Base-by-base conservation (phyloP, 331 rosid genomes). In the Quercus phellos region DNA sequence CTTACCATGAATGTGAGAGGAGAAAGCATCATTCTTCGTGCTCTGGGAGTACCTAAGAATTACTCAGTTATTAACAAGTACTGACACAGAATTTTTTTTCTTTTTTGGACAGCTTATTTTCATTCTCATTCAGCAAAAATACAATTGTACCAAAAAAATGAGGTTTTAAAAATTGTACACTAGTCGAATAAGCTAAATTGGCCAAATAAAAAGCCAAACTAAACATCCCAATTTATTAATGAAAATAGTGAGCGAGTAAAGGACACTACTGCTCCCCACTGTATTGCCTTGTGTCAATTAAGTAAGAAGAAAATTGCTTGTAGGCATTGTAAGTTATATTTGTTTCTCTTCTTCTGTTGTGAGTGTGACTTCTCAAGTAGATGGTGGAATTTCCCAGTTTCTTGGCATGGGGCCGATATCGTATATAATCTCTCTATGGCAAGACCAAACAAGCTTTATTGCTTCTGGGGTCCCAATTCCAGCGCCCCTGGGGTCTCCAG, bases 391-490 rank as follows among this genome's bases (percentile, higher is more conserved):
- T 73, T 88, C 80, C 97, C 98, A 92, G 1, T 79, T 51, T 51
- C 66, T 81, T 13, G 92, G 88, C 73, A 94, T 29, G 0, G 97
- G 99, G 4, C 99, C 97, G 35, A 76, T 11, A 81, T 94, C 99
- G 58, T 94, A 94, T 55, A 94, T 94, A 72, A 94, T 79, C 81
- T 94, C 99, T 72, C 99, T 88, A 73, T 94, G 99, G 83, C 97
- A 89, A 64, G 99, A 94, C 98, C 99, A 94, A 17, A 92, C 97
- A 5, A 92, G 97, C 88, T 91, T 94, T 87, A 94, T 94, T 17
- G 99, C 98, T 79, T 92, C 99, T 0, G 99, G 98, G 67, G 99
- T 90, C 70, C 98, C 99, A 26, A 94, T 94, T 76, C 99, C 98
- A 5, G 99, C 99, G n/a, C 98, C 99, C 76, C 97, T 86, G 0